Conservation (phyloP, 108 stramenopile genomes). For the Nitzschia putrida region DNA sequence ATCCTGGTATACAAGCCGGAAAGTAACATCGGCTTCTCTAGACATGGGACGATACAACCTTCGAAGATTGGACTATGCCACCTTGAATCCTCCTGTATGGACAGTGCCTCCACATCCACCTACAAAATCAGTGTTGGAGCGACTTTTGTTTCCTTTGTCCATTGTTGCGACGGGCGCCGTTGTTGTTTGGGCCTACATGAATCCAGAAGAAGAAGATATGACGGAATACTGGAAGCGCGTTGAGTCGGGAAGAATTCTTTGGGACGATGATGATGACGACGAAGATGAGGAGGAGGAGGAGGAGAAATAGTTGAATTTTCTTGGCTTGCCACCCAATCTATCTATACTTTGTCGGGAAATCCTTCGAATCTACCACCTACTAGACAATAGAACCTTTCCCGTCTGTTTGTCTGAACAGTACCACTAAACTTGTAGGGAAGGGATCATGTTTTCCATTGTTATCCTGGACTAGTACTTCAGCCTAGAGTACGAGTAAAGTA, state of each 20-base stretch:
- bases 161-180: slow-evolving; percentile 15
- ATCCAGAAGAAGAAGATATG: slow-evolving; percentile 48
- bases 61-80: slow-evolving; percentile 28
- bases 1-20: slow-evolving; percentile 23
- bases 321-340: too few relatives aligned
- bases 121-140: slow-evolving; percentile 25
- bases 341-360: too few relatives aligned
- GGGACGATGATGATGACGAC: slow-evolving; percentile 44
- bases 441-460: too few relatives aligned
- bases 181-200: slow-evolving; percentile 38
- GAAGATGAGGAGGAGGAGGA: slow-evolving; percentile 32
- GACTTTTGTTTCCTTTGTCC: slow-evolving; percentile 32
- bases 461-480: too few relatives aligned
- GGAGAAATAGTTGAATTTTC: not conserved
- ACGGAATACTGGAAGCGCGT: slow-evolving; percentile 44
- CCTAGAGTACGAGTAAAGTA: too few relatives aligned
- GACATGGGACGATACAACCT: slow-evolving; percentile 44
- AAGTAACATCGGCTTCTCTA: slow-evolving; percentile 9
- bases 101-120: slow-evolving; percentile 41
- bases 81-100: slow-evolving; percentile 38
- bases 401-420: too few relatives aligned
- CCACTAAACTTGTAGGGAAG: too few relatives aligned
- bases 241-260: slow-evolving; percentile 39
- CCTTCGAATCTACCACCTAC: too few relatives aligned
- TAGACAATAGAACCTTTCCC: too few relatives aligned